Base-by-base conservation (phyloP, 768 basidiomycete genomes). In the Tricholoma sp. region DNA sequence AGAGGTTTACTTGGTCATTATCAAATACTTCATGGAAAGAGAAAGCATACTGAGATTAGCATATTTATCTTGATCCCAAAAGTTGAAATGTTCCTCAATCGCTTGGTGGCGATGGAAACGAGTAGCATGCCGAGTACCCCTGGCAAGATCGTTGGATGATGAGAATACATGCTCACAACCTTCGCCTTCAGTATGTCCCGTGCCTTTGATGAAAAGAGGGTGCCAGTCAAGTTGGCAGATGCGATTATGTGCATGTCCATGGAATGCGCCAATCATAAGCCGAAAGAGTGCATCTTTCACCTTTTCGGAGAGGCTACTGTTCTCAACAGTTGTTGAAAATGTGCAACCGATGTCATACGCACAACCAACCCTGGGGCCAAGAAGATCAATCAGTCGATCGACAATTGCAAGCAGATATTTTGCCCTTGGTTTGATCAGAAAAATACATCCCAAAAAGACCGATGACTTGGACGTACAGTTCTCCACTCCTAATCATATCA, bases 121-220 rank as follows among this genome's bases (percentile, higher is more conserved):
- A 20, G 52, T 50, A 2, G 59, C 20, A 42, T 63, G 54, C 11
- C 55, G 51, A 44, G 59, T 59, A 11, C 50, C 31, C 28, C 39
- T n/a, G 6, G 67, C 66, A 24, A 65, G 44, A 0, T 47, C 56
- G 51, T 68, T 68, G 4, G 63, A 60, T 28, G 49, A 39, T 10
- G 60, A 58, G 34, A 66, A 66, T 0, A 58, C 41, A n/a, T 57
- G 56, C 45, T 66, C 62, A 50, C 61, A 63, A 8, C 55, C 56
- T 49, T 67, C 62, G 8, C 59, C 50, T 39, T 39, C 8, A 12
- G 37, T 59, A 13, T 59, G 54, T 11, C 65, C 65, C 8, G 49
- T 50, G 6, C 66, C 66, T 36, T 54, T 29, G 2, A 55, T 57
- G 41, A 63, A 64, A 10, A 53, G 58, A 6, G 61, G 52, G 32